phyloP scores from a whole-genome alignment of 2,329 filamentous ascomycete species.

The Ciborinia camelliae region DNA sequence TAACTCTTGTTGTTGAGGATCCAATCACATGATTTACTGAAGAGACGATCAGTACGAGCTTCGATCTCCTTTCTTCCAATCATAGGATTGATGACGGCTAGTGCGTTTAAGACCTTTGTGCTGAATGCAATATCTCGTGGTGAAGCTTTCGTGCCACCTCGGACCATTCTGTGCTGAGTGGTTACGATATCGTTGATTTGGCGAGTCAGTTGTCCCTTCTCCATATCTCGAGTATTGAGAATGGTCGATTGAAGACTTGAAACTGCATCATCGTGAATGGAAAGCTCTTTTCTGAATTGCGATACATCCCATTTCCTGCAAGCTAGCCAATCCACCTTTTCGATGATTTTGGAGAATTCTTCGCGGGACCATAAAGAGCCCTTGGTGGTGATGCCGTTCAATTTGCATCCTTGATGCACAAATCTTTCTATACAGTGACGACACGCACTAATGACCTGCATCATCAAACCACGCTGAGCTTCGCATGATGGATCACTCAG shows the following conservation, averaged over 20 bases:
- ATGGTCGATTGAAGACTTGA: slow-evolving; percentile 11
- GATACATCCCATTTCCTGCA: slow-evolving; percentile 18
- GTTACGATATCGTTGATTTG: slow-evolving; percentile 19
- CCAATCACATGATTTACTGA: slow-evolving; percentile 17
- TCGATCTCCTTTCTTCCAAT: slow-evolving; percentile 15
- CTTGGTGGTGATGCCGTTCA: slow-evolving; percentile 15
- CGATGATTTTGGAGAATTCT: slow-evolving; percentile 15
- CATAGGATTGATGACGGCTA: slow-evolving; percentile 15
- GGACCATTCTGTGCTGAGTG: slow-evolving; percentile 18
- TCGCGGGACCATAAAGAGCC: slow-evolving; percentile 17
- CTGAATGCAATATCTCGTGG: slow-evolving; percentile 7
- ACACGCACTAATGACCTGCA: slow-evolving; percentile 17
- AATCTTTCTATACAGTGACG: slow-evolving; percentile 18
- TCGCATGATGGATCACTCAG: slow-evolving; percentile 8
- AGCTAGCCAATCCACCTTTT: slow-evolving; percentile 14
- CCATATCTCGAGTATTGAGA: slow-evolving; percentile 2
- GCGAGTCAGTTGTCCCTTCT: slow-evolving; percentile 15
- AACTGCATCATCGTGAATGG: slow-evolving; percentile 15
- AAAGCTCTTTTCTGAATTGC: slow-evolving; percentile 17
- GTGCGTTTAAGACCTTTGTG: slow-evolving; percentile 13
- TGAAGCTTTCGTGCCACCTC: not conserved
- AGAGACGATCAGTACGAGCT: slow-evolving; percentile 18
- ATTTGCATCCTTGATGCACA: slow-evolving; percentile 16
- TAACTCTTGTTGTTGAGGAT: slow-evolving; percentile 15
- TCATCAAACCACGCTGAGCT: slow-evolving; percentile 15